Evolutionary conservation across 2,329 filamentous ascomycete genomes (phyloP).

Genomic region (Fusarium phyllophilum): DNA sequence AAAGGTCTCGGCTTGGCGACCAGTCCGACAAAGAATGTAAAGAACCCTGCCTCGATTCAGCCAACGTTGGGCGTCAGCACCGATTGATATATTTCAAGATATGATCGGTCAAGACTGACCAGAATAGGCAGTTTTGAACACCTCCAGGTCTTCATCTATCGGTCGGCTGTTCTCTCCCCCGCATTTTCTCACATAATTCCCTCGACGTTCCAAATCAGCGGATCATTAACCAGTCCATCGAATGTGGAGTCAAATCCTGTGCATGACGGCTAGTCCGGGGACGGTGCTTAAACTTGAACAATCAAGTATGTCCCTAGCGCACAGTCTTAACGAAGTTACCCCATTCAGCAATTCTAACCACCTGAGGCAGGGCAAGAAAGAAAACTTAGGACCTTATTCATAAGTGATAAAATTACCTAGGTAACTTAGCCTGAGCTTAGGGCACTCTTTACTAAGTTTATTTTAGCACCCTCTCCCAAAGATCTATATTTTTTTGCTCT

Average conservation of each 20-base stretch:
- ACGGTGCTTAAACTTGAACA: background rate
- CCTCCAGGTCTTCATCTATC: background rate
- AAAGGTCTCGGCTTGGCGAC: fast-evolving
- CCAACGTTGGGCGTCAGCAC: background rate
- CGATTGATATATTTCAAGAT: background rate
- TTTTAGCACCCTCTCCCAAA: too few species aligned
- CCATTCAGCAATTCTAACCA: background rate
- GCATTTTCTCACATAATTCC: background rate
- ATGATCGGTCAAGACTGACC: background rate
- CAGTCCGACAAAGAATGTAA: fast-evolving
- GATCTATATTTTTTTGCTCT: too few species aligned
- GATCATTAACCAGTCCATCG: background rate
- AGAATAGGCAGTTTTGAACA: background rate
- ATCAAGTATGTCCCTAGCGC: background rate
- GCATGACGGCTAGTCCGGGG: slow-evolving; percentile 4
- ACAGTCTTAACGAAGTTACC: background rate
- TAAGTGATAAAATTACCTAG: too few species aligned
- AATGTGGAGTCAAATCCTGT: background rate
- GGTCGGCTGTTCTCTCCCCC: background rate
- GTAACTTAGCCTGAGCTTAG: too few species aligned
- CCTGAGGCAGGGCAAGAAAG: too few species aligned
- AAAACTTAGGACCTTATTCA: too few species aligned
- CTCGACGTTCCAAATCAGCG: background rate
- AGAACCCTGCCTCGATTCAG: fast-evolving
- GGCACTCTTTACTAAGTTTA: too few species aligned